Evolutionary conservation across 345 rosid genomes (phyloP).

Genomic region (Hibiscus mutabilis): DNA sequence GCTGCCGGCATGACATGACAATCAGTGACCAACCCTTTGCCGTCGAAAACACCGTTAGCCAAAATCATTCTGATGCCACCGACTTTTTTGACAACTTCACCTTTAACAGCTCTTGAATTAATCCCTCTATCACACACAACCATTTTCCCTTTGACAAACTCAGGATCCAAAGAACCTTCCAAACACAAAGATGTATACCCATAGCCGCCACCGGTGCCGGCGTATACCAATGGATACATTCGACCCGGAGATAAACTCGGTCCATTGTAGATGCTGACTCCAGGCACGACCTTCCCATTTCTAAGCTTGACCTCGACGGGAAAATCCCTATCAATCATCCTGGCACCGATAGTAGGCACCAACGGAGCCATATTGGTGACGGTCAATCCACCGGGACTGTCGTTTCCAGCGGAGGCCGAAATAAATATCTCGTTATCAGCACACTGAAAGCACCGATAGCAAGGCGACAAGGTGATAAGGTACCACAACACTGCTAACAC

Average conservation of each 20-base stretch:
- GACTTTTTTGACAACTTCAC: slow-evolving; percentile 66
- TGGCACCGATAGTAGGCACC: slow-evolving; percentile 83
- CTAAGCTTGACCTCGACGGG: slow-evolving; percentile 78
- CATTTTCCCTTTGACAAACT: slow-evolving; percentile 54
- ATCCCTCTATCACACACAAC: slow-evolving; percentile 88
- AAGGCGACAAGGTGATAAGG: slow-evolving; percentile 80
- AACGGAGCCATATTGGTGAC: slow-evolving; percentile 84
- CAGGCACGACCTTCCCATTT: slow-evolving; percentile 47
- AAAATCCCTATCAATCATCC: slow-evolving; percentile 71
- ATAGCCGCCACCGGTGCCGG: slow-evolving; percentile 58
- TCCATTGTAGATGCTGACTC: slow-evolving; percentile 70
- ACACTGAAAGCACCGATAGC: slow-evolving; percentile 79
- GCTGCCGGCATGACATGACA: slow-evolving; percentile 84
- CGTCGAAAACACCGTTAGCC: slow-evolving; percentile 83
- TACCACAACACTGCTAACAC: slow-evolving; percentile 85
- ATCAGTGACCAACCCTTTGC: slow-evolving; percentile 87
- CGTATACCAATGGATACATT: slow-evolving; percentile 70
- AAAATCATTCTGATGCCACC: slow-evolving; percentile 92
- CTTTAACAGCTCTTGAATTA: slow-evolving; percentile 79
- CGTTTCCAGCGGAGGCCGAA: slow-evolving; percentile 86
- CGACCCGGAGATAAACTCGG: slow-evolving; percentile 39
- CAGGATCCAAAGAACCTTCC: slow-evolving; percentile 70
- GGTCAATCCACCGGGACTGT: slow-evolving; percentile 76
- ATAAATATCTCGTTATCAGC: slow-evolving; percentile 60
- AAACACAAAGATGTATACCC: slow-evolving; percentile 73